Base-by-base conservation (phyloP, 257 asterid genomes). In the Solanum sejunctum region DNA sequence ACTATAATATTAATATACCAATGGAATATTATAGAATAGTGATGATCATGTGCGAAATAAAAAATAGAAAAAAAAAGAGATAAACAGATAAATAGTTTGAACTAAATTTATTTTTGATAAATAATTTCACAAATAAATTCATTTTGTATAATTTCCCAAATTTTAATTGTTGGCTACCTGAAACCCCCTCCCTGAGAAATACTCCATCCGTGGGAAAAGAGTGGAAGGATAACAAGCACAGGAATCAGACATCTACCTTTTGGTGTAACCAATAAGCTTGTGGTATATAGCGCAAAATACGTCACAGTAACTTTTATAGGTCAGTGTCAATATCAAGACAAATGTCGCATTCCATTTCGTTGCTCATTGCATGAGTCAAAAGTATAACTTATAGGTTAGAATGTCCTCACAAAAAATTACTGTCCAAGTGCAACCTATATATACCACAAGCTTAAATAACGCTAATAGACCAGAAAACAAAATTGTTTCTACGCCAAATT, bases 381-480 rank as follows among this genome's bases (percentile, higher is more conserved):
- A 51, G 52, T 23, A 15, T 15, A 51, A 5, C 47, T 51, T 51
- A 5, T 3, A 51, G 15, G 49, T 52, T 26, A 78, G 66, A 52
- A 52, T 78, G 47, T 23, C 64, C 63, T 28, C 66, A 28, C 64
- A 78, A 28, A 52, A 10, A 5, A 52, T 0, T n/a, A 52, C 45
- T 26, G 28, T 28, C 15, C 64, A 17, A 28, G 63, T 78, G 81
- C 71, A 83, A 81, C 88, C 81, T 83, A 81, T 80, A 86, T 84
- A 71, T 77, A 87, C 87, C 83, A 87, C 91, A 86, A 86, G 83
- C 64, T 49, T 54, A 32, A 82, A 36, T 36, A 36, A 45, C 43
- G 47, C 80, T 84, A 79, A 69, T 32, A 67, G 61, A 20, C 86
- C 75, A 60, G 55, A 51, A 77, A 88, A 86, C 88, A 89, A 91